Evolutionary conservation across 306 rosid species (phyloP).

Genomic region (cucumber (Cucumis sativus)): DNA sequence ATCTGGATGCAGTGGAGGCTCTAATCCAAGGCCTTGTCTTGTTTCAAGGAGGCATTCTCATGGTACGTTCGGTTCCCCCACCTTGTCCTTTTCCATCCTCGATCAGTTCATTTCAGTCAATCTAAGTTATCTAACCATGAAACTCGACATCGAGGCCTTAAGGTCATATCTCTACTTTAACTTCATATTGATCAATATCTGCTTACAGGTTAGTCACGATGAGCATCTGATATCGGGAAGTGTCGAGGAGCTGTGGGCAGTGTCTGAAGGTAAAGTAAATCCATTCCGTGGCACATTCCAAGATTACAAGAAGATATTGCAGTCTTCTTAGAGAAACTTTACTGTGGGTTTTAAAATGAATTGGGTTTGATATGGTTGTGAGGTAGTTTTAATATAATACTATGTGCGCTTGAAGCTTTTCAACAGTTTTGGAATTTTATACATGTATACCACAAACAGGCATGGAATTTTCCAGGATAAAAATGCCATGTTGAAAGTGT

Average conservation of each 20-base stretch:
- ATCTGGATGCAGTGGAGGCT: constrained; percentile 99
- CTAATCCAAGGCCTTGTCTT: constrained; percentile 96
- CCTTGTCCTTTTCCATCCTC: not conserved
- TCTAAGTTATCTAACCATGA: not conserved
- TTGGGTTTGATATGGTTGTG: not conserved
- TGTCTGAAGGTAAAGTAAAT: constrained; percentile 63
- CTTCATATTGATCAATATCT: not conserved
- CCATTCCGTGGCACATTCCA: constrained; percentile 83
- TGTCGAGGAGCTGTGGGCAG: constrained; percentile 95
- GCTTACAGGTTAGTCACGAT: constrained; percentile 87
- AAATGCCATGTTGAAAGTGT: not conserved
- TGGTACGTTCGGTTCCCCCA: constrained; percentile 34
- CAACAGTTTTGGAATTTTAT: not conserved
- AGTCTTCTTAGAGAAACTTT: constrained; percentile 29
- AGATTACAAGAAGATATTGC: constrained; percentile 82
- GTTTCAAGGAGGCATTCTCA: constrained; percentile 99
- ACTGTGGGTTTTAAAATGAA: not conserved
- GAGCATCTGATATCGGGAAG: constrained; percentile 98
- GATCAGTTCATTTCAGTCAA: not conserved
- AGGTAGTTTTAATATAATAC: not conserved
- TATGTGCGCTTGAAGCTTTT: not conserved
- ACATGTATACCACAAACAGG: not conserved
- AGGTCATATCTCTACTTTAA: not conserved
- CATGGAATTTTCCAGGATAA: not conserved
- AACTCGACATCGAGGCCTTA: not conserved